These are phyloP conservation scores for Mycena polygramma DNA, from an alignment of 768 basidiomycete genomes.

Conservation along the genomic window DNA sequence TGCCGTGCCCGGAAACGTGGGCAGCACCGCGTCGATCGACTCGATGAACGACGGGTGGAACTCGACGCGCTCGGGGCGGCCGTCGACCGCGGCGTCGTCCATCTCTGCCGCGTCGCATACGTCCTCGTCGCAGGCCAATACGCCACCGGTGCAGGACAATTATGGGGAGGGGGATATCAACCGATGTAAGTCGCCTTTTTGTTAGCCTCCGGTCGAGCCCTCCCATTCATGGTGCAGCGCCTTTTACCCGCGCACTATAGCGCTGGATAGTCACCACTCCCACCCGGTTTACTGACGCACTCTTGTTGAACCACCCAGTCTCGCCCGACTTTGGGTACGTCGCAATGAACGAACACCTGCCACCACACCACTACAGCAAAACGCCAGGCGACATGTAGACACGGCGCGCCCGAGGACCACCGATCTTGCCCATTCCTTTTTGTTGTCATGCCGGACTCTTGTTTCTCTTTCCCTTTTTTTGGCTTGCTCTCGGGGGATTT, in stretches of 20 bases:
- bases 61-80: conserved; percentile 65
- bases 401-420: background rate
- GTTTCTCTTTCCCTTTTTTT: conserved; percentile 34
- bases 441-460: conserved; percentile 29
- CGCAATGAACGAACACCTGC: conserved; percentile 83
- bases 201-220: conserved; percentile 22
- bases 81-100: conserved; percentile 83
- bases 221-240: conserved; percentile 26
- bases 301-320: conserved; percentile 60
- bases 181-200: conserved; percentile 75
- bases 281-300: conserved; percentile 60
- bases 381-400: conserved; percentile 63
- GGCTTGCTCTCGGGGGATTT: conserved; percentile 32
- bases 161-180: conserved; percentile 83
- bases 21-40: conserved; percentile 57
- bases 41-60: conserved; percentile 61
- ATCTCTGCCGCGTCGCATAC: conserved; percentile 83
- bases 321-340: conserved; percentile 91
- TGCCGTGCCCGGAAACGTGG: conserved; percentile 64
- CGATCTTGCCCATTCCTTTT: conserved; percentile 29
- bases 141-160: conserved; percentile 79
- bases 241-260: conserved; percentile 32
- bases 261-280: conserved; percentile 37
- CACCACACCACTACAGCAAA: conserved; percentile 65
- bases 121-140: conserved; percentile 86